Conservation (phyloP, 192 early-diverging fungal genomes). For the Thamnidium elegans region DNA sequence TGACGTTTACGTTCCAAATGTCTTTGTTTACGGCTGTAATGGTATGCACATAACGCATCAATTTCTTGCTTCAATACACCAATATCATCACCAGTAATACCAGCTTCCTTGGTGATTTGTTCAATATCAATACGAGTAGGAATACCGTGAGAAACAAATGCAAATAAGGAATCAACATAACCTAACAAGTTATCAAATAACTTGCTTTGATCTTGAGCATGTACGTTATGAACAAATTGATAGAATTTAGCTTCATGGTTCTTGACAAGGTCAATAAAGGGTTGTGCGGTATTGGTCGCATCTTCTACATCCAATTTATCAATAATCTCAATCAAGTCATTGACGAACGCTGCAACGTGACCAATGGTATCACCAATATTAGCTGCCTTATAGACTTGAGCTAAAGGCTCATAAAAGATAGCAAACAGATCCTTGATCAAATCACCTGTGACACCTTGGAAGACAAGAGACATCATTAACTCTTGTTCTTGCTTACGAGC, state of each 20-base stretch:
- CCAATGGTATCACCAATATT: constrained; percentile 52
- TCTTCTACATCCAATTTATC: constrained; percentile 40
- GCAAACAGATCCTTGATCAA: constrained; percentile 53
- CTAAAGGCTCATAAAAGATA: constrained; percentile 58
- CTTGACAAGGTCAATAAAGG: constrained; percentile 44
- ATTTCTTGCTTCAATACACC: constrained; percentile 30
- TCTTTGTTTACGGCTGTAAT: constrained; percentile 31
- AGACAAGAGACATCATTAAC: constrained; percentile 45
- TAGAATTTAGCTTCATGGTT: constrained; percentile 54
- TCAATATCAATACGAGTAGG: constrained; percentile 30
- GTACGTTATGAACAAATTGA: constrained; percentile 52
- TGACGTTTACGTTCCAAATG: constrained; percentile 36
- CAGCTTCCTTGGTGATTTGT: constrained; percentile 22
- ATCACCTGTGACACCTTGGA: constrained; percentile 51
- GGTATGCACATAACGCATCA: constrained; percentile 27
- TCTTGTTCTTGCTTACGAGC: constrained; percentile 49
- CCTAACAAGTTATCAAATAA: constrained; percentile 47
- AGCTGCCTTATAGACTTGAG: constrained; percentile 54
- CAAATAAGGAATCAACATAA: constrained; percentile 44
- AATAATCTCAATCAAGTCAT: constrained; percentile 54
- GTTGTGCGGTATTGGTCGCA: constrained; percentile 33
- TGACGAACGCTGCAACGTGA: constrained; percentile 46
- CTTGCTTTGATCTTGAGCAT: constrained; percentile 42
- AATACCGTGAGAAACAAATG: constrained; percentile 41
- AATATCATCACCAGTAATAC: constrained; percentile 23